These are phyloP conservation scores for Erythrophleum fordii DNA, from an alignment of 306 rosid genomes.

Conservation along the genomic window DNA sequence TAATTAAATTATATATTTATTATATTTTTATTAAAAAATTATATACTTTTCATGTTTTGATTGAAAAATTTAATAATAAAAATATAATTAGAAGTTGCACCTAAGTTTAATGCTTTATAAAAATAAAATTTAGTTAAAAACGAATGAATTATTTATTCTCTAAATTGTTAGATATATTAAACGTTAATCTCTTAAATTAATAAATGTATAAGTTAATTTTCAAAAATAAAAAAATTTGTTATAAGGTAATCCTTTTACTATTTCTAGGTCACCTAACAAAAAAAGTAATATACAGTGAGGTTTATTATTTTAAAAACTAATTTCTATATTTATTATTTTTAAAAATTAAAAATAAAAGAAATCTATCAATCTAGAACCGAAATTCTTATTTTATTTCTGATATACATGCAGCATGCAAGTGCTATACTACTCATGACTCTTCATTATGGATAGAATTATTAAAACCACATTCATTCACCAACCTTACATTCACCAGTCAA, in stretches of 20 bases:
- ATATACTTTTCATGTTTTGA: too few species aligned
- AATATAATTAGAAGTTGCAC: too few species aligned
- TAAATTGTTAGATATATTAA: too few species aligned
- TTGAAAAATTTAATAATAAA: too few species aligned
- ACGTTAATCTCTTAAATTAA: too few species aligned
- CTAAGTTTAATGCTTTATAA: neutral
- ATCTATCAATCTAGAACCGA: neutral
- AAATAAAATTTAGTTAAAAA: neutral
- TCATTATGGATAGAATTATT: slow-evolving; percentile 25
- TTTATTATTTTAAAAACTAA: neutral
- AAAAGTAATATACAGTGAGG: neutral
- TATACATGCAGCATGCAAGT: slow-evolving; percentile 20
- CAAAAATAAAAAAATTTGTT: too few species aligned
- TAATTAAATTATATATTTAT: too few species aligned
- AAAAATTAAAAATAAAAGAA: neutral
- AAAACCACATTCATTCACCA: slow-evolving; percentile 53
- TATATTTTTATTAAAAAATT: too few species aligned
- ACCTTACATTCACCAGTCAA: slow-evolving; percentile 50
- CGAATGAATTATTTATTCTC: too few species aligned
- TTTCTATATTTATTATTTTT: neutral
- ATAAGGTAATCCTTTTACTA: too few species aligned
- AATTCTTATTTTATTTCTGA: neutral
- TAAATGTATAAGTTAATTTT: too few species aligned
- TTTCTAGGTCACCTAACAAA: neutral
- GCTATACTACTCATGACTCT: slow-evolving; percentile 22